phyloP scores from a whole-genome alignment of 768 basidiomycete genomes.

The Thelephora ganbajun region DNA sequence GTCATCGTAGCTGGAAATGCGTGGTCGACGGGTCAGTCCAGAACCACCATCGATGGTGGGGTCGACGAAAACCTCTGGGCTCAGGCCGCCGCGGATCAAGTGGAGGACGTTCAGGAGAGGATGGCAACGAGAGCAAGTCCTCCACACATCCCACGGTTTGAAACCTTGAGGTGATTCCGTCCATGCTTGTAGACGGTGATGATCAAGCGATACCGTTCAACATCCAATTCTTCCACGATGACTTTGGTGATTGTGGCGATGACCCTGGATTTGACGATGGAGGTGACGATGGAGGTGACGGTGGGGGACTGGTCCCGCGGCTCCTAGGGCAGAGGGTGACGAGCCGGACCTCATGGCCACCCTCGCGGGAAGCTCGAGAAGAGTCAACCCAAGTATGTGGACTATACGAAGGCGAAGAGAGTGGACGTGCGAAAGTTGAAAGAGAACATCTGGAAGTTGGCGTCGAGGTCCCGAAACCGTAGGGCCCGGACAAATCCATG shows the following conservation, averaged over 20 bases:
- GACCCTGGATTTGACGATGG: conserved; percentile 49
- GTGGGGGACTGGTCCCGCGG: conserved; percentile 28
- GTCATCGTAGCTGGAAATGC: conserved; percentile 69
- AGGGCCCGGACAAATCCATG: too few species aligned
- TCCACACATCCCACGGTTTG: not conserved
- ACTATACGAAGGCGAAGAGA: conserved; percentile 93
- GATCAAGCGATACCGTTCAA: conserved; percentile 91
- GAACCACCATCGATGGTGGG: conserved; percentile 68
- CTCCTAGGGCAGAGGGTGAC: conserved; percentile 38
- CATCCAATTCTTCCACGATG: conserved; percentile 95
- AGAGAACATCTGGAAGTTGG: conserved; percentile 96
- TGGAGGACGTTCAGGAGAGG: conserved; percentile 37
- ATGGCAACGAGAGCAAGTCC: conserved; percentile 49
- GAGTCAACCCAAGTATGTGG: conserved; percentile 79
- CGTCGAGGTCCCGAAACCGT: conserved; percentile 35
- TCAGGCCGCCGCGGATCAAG: conserved; percentile 77
- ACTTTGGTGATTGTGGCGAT: conserved; percentile 72
- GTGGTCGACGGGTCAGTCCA: conserved; percentile 44
- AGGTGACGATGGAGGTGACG: conserved; percentile 72
- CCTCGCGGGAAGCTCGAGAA: conserved; percentile 62
- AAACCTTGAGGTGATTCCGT: conserved; percentile 7
- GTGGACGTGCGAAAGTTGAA: conserved; percentile 93
- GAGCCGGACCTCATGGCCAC: conserved; percentile 84
- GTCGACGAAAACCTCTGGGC: conserved; percentile 98
- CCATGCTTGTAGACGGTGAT: conserved; percentile 80